Evolutionary conservation across 371 early-diverging fungal genomes (phyloP).

Genomic region (Lichtheimia hyalospora): DNA sequence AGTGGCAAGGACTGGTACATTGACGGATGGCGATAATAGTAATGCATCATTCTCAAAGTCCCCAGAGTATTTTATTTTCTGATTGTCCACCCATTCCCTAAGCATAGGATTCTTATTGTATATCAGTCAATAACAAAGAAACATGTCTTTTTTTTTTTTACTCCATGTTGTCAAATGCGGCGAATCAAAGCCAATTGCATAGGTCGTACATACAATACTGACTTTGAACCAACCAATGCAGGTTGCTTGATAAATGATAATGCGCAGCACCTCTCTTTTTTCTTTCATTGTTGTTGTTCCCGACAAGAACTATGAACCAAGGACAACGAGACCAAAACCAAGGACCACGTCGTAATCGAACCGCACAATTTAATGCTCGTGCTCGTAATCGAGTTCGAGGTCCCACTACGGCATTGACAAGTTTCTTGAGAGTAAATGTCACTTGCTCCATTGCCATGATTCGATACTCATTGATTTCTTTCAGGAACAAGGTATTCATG

Average conservation of each 20-base stretch:
- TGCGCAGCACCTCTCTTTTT: background rate
- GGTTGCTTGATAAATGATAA: too few species aligned
- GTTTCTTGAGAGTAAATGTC: conserved; percentile 54
- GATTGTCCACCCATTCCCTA: too few species aligned
- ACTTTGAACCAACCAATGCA: too few species aligned
- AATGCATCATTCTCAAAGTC: background rate
- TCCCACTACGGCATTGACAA: conserved; percentile 71
- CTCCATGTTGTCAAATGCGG: too few species aligned
- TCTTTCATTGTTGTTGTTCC: background rate
- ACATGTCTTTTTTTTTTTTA: too few species aligned
- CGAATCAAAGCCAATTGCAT: too few species aligned
- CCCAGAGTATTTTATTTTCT: too few species aligned
- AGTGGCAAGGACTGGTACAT: background rate
- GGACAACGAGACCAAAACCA: background rate
- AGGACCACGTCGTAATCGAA: background rate
- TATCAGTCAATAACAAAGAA: too few species aligned
- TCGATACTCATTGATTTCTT: background rate
- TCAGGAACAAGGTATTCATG: conserved; percentile 70
- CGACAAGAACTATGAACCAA: background rate
- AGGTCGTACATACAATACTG: too few species aligned
- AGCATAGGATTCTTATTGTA: too few species aligned
- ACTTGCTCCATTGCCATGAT: background rate
- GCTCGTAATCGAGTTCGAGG: conserved; percentile 55
- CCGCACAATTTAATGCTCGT: background rate
- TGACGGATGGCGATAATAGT: background rate